A percentile compares a stretch with the other conserved stretches of the same genome.
Conservation (phyloP, 805 yeast species). For the Metschnikowia matae region DNA sequence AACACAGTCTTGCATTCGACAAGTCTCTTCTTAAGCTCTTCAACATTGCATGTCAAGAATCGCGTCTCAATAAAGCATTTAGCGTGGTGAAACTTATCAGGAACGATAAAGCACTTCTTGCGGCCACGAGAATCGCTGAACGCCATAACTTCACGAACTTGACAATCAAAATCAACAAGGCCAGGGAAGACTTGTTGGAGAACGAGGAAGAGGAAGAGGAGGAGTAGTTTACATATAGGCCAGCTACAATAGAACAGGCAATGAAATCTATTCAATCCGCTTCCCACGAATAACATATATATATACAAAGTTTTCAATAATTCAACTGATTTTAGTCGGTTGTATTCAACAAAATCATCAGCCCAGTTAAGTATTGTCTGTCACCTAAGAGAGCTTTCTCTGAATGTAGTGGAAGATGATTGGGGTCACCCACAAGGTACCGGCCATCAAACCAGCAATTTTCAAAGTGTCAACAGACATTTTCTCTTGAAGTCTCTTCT, state of each 20-base stretch:
- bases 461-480: conserved; percentile 56
- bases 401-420: conserved; percentile 51
- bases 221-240: not conserved
- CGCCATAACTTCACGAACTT: conserved; percentile 43
- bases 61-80: conserved; percentile 60
- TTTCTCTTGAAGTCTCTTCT: conserved; percentile 62
- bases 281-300: conserved; percentile 1
- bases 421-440: conserved; percentile 59
- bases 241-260: not conserved
- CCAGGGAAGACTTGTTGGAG: conserved; percentile 33
- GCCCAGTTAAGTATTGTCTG: not conserved
- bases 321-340: not conserved
- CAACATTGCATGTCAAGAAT: conserved; percentile 67
- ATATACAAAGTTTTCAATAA: not conserved
- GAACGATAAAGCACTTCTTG: conserved; percentile 74
- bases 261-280: conserved; percentile 1
- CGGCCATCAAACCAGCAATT: conserved; percentile 59
- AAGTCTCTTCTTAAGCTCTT: conserved; percentile 73
- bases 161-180: conserved; percentile 33
- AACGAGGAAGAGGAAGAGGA: conserved; percentile 14
- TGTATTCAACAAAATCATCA: not conserved
- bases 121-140: conserved; percentile 82
- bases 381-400: conserved; percentile 38
- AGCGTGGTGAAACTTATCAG: conserved; percentile 65
- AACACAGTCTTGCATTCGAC: conserved; percentile 60